These are phyloP conservation scores for Calonectria montana DNA, from an alignment of 2,329 filamentous ascomycete species.

Conservation along the genomic window DNA sequence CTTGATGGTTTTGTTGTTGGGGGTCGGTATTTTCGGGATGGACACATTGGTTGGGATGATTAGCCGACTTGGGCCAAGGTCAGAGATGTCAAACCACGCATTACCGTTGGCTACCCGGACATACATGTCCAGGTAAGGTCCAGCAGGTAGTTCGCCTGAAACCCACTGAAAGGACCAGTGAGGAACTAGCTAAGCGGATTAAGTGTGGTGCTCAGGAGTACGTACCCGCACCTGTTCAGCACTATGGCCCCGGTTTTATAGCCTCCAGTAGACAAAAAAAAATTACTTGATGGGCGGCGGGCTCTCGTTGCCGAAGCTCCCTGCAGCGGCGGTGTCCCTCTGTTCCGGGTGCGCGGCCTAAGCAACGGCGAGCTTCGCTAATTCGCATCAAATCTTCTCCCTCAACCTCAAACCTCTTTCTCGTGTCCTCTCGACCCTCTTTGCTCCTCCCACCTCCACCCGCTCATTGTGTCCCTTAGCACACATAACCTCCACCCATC, in stretches of 20 bases:
- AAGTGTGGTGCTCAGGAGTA: neutral
- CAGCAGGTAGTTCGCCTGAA: slow-evolving; percentile 11
- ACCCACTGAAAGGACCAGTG: slow-evolving; percentile 17
- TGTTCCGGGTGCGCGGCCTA: slow-evolving; percentile 31
- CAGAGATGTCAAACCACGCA: slow-evolving; percentile 5
- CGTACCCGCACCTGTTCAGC: slow-evolving; percentile 7
- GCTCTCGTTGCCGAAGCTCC: slow-evolving; percentile 41
- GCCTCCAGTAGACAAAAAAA: slow-evolving; percentile 29
- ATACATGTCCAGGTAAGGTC: slow-evolving; percentile 37
- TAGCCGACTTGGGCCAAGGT: slow-evolving; percentile 26
- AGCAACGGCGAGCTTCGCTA: slow-evolving; percentile 39
- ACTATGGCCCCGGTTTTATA: slow-evolving; percentile 9
- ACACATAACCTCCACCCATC: slow-evolving; percentile 46
- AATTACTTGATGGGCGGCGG: slow-evolving; percentile 42
- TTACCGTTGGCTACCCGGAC: slow-evolving; percentile 33
- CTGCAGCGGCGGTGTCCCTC: slow-evolving; percentile 23
- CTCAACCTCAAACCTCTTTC: slow-evolving; percentile 35
- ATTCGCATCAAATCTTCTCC: slow-evolving; percentile 30
- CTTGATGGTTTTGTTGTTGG: slow-evolving; percentile 11
- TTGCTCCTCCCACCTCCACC: slow-evolving; percentile 20
- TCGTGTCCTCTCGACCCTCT: slow-evolving; percentile 33
- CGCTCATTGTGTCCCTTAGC: slow-evolving; percentile 40
- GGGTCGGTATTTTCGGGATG: slow-evolving; percentile 13
- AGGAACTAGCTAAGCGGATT: neutral
- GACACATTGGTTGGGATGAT: slow-evolving; percentile 32